Percentiles rank a stretch among this genome's conserved stretches.
These are phyloP conservation scores for Acacia acuminata DNA, from an alignment of 306 rosid genomes.

Conservation along the genomic window DNA sequence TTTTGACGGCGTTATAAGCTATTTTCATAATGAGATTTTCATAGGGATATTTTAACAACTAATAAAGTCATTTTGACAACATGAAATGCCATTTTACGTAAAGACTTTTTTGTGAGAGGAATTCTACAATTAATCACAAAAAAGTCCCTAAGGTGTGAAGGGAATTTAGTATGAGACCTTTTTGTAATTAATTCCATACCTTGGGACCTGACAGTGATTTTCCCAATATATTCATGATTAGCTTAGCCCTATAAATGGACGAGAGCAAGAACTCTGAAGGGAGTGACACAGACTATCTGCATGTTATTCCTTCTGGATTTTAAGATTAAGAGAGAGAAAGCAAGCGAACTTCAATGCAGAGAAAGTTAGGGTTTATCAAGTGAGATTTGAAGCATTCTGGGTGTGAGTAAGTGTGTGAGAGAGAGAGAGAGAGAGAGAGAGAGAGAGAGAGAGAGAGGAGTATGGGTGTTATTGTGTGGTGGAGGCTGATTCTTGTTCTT, in stretches of 20 bases:
- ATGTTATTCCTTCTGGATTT: neutral
- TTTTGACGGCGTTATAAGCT: too few relatives aligned
- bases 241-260: neutral
- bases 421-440: too few relatives aligned
- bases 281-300: neutral
- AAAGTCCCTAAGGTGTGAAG: too few relatives aligned
- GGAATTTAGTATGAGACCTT: too few relatives aligned
- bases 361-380: conserved; percentile 19
- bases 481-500: conserved; percentile 42
- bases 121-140: too few relatives aligned
- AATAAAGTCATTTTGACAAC: too few relatives aligned
- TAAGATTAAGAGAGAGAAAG: neutral
- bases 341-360: neutral
- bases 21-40: too few relatives aligned
- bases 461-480: conserved; percentile 41
- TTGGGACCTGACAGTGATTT: too few relatives aligned
- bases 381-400: neutral
- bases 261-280: neutral
- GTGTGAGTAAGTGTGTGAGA: neutral
- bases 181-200: too few relatives aligned
- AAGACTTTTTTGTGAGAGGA: too few relatives aligned
- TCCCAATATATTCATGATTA: neutral
- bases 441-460: neutral
- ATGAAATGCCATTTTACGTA: too few relatives aligned
- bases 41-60: too few relatives aligned